Conservation (phyloP, 2,329 filamentous ascomycete species). For the Diaporthe sp. region DNA sequence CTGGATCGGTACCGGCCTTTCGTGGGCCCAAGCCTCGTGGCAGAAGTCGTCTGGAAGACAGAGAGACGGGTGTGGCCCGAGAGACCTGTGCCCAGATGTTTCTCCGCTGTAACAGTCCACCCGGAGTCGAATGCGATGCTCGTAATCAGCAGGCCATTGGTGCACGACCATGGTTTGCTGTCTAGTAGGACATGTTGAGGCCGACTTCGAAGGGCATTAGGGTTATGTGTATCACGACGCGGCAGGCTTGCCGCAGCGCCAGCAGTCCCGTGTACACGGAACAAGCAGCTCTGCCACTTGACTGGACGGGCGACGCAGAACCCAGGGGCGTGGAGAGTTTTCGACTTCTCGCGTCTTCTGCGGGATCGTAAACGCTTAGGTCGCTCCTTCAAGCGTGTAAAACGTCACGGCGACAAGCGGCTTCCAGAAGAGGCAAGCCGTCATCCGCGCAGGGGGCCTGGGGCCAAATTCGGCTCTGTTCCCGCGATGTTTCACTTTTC, state of each 20-base stretch:
- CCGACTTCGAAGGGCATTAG: background rate
- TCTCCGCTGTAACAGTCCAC: constrained; percentile 9
- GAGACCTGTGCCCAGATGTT: background rate
- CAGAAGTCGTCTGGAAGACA: constrained; percentile 8
- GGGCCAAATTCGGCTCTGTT: background rate
- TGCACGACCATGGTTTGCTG: background rate
- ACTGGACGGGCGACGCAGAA: too few relatives aligned
- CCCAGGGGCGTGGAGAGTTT: background rate
- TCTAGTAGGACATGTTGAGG: background rate
- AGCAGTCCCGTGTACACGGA: background rate
- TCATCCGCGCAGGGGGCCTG: background rate
- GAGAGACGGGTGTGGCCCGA: background rate
- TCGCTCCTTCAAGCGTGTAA: background rate
- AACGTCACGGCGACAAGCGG: constrained; percentile 4
- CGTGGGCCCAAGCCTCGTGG: constrained; percentile 11
- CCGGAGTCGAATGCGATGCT: background rate
- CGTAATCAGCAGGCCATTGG: background rate
- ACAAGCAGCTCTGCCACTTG: background rate
- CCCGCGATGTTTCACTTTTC: background rate
- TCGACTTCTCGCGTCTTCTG: background rate
- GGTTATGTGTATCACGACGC: background rate
- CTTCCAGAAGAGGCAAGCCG: constrained; percentile 13
- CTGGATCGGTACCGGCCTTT: background rate
- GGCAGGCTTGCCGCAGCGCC: background rate
- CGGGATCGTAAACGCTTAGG: background rate